These are phyloP conservation scores for Puccinellia tenuiflora DNA, from an alignment of 176 grass and related monocot genomes.

Conservation along the genomic window DNA sequence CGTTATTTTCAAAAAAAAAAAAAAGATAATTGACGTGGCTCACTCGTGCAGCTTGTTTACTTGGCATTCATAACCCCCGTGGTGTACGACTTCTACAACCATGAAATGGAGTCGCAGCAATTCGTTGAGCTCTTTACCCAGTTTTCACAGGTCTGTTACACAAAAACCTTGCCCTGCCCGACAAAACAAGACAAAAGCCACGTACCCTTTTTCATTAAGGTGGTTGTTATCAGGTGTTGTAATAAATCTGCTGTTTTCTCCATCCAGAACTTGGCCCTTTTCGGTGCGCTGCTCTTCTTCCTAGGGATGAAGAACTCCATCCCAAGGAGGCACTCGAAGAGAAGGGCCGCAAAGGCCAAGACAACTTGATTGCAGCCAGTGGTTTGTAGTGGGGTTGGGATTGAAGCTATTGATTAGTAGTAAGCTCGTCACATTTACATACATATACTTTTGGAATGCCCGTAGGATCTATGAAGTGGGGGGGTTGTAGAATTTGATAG, in stretches of 20 bases:
- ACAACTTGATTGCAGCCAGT: constrained; percentile 35
- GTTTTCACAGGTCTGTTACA: constrained; percentile 48
- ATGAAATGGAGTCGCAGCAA: constrained; percentile 43
- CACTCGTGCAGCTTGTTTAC: constrained; percentile 50
- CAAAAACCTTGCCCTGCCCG: background rate
- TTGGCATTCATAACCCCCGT: constrained; percentile 52
- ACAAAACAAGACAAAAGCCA: too few relatives aligned
- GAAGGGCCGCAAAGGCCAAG: constrained; percentile 63
- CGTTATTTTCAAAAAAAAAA: too few relatives aligned
- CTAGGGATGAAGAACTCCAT: constrained; percentile 88
- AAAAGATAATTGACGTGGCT: constrained; percentile 20
- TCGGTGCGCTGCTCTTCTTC: constrained; percentile 89
- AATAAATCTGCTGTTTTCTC: background rate
- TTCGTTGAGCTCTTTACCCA: constrained; percentile 48
- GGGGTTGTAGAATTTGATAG: constrained; percentile 20
- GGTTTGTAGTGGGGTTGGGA: constrained; percentile 6
- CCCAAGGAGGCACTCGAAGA: constrained; percentile 60
- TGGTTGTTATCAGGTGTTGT: background rate
- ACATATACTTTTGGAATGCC: constrained; percentile 31
- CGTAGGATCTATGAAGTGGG: constrained; percentile 35
- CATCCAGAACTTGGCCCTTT: constrained; percentile 68
- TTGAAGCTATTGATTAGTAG: background rate
- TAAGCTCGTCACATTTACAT: constrained; percentile 31
- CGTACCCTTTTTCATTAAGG: background rate
- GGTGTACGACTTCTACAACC: constrained; percentile 63